These are phyloP conservation scores for Cystobasidium sp. DNA, from an alignment of 1,284 basidiomycete species.

Conservation along the genomic window DNA sequence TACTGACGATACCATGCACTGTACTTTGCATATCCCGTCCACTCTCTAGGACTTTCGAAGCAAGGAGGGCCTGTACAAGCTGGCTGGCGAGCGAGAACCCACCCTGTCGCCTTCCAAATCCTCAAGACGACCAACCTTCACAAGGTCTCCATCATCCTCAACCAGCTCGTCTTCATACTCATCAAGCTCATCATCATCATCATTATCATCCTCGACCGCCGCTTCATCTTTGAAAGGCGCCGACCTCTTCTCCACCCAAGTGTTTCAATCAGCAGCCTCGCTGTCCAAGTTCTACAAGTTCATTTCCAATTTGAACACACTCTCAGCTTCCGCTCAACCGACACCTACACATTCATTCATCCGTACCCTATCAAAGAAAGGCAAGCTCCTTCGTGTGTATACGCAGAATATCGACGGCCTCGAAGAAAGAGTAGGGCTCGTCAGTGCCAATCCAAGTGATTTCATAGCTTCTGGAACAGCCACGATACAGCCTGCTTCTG, in stretches of 20 bases:
- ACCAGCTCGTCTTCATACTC: background rate
- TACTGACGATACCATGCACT: background rate
- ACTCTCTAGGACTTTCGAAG: conserved; percentile 72
- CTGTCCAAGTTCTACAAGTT: conserved; percentile 92
- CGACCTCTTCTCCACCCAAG: conserved; percentile 84
- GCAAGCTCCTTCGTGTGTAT: conserved; percentile 83
- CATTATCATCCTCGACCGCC: conserved; percentile 19
- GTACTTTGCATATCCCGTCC: too few relatives aligned
- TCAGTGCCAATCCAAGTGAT: conserved; percentile 61
- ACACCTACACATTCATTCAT: conserved; percentile 88
- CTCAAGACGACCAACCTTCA: background rate
- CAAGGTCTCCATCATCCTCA: background rate
- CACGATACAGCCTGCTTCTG: background rate
- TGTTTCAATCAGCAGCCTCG: conserved; percentile 82
- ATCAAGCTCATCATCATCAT: conserved; percentile 25
- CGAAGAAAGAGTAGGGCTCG: conserved; percentile 78
- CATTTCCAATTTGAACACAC: conserved; percentile 79
- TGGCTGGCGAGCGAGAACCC: conserved; percentile 76
- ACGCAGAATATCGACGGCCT: conserved; percentile 96
- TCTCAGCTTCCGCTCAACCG: conserved; percentile 70
- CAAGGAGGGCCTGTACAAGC: conserved; percentile 81
- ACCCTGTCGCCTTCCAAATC: background rate
- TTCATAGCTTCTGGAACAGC: background rate
- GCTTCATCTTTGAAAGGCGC: conserved; percentile 20
- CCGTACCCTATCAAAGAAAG: conserved; percentile 78